Conservation (phyloP, 2,329 filamentous ascomycete species). For the Fusarium papillatum region DNA sequence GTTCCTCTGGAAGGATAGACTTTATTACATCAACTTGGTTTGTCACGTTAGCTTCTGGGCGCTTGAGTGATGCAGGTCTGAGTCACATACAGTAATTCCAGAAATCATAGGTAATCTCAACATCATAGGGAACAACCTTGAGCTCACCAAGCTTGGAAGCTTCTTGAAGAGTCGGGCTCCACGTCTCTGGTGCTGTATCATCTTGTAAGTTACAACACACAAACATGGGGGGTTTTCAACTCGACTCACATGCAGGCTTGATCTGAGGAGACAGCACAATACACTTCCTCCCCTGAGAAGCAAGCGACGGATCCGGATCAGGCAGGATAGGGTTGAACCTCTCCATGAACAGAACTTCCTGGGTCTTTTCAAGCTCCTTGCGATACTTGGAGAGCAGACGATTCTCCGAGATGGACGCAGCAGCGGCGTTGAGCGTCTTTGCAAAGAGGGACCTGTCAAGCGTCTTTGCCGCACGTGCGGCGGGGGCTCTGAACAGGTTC, state of each 20-base stretch:
- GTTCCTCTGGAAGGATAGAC: constrained; percentile 83
- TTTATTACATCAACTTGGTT: constrained; percentile 82
- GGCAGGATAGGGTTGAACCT: constrained; percentile 73
- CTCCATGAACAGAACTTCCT: constrained; percentile 75
- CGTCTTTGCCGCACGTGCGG: constrained; percentile 81
- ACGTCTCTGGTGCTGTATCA: constrained; percentile 71
- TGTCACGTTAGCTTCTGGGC: constrained; percentile 31
- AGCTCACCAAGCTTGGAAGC: constrained; percentile 78
- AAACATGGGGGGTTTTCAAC: constrained; percentile 13
- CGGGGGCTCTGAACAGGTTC: constrained; percentile 80
- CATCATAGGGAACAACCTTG: constrained; percentile 79
- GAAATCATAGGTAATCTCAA: constrained; percentile 85
- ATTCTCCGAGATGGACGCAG: constrained; percentile 82
- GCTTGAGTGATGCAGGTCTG: neutral
- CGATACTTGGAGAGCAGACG: constrained; percentile 82
- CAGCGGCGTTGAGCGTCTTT: constrained; percentile 81
- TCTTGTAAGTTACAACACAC: constrained; percentile 11
- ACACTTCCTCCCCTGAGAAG: constrained; percentile 71
- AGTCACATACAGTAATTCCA: constrained; percentile 81
- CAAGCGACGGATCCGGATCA: constrained; percentile 70
- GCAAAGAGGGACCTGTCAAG: constrained; percentile 89
- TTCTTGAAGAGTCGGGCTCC: constrained; percentile 78
- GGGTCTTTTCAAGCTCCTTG: constrained; percentile 73
- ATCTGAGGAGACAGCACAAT: constrained; percentile 71
- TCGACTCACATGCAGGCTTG: constrained; percentile 60